These are phyloP conservation scores for Cerrena zonata DNA, from an alignment of 1,284 basidiomycete species.

Conservation along the genomic window DNA sequence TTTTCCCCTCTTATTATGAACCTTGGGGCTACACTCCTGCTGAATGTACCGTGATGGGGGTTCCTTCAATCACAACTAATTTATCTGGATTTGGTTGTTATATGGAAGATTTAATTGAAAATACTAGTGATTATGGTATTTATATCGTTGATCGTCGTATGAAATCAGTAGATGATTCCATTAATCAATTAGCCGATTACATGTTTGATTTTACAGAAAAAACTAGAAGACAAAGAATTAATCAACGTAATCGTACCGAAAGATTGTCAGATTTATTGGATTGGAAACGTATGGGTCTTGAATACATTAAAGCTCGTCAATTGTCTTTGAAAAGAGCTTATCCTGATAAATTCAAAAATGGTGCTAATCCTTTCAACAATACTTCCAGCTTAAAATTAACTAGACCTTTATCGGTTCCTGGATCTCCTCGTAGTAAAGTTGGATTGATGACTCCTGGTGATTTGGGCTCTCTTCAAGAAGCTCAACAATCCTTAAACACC, in stretches of 20 bases:
- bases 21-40: constrained; percentile 90
- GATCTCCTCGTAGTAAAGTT: no score
- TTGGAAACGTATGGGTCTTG: constrained; percentile 96
- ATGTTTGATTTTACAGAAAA: constrained; percentile 82
- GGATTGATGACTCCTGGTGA: no score
- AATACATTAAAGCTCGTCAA: constrained; percentile 94
- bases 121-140: constrained; percentile 79
- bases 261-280: constrained; percentile 87
- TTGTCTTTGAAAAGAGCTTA: constrained; percentile 89
- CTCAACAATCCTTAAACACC: no score
- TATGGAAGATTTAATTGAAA: constrained; percentile 98
- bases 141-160: constrained; percentile 93
- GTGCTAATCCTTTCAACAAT: no score
- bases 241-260: constrained; percentile 96
- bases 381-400: no score
- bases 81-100: constrained; percentile 96
- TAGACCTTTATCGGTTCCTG: no score
- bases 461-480: no score
- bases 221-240: constrained; percentile 93
- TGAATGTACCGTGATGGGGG: constrained; percentile 92
- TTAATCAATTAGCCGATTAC: constrained; percentile 67
- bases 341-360: constrained; percentile 94
- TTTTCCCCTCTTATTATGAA: constrained; percentile 95
- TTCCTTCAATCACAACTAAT: constrained; percentile 95
- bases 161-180: constrained; percentile 88